A percentile compares a stretch with the other conserved stretches of the same genome.
phyloP scores from a whole-genome alignment of 371 early-diverging fungal genomes.

The Zancudomyces culisetae region DNA sequence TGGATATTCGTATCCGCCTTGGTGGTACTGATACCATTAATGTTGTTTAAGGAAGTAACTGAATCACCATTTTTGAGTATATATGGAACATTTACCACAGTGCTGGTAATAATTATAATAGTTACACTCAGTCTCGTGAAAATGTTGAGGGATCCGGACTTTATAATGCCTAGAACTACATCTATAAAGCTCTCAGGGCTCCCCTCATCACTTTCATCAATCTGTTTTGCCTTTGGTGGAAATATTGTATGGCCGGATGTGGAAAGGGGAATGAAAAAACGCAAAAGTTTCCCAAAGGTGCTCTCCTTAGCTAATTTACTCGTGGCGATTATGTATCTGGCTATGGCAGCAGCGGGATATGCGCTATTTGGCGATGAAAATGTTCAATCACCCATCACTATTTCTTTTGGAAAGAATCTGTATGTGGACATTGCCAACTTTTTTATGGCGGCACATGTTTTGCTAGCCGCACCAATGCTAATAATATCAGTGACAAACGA shows the following conservation, averaged over 20 bases:
- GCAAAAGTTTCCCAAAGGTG: constrained; percentile 49
- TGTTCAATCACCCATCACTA: constrained; percentile 49
- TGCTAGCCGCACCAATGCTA: constrained; percentile 58
- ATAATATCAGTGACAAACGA: constrained; percentile 60
- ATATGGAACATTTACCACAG: constrained; percentile 27
- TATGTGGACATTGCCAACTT: constrained; percentile 36
- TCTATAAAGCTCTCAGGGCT: constrained; percentile 10
- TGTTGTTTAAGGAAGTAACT: constrained; percentile 17
- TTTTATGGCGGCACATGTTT: constrained; percentile 1
- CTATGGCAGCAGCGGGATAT: constrained; percentile 60
- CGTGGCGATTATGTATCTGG: constrained; percentile 50
- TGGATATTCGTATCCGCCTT: constrained; percentile 12
- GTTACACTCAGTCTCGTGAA: constrained; percentile 17
- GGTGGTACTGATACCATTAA: constrained; percentile 16
- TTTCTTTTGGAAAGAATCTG: constrained; percentile 43
- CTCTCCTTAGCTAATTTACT: constrained; percentile 42
- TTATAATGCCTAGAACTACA: constrained; percentile 11
- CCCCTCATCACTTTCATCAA: constrained; percentile 24
- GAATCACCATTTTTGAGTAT: constrained; percentile 20
- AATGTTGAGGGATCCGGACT: constrained; percentile 1
- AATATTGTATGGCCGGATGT: constrained; percentile 72
- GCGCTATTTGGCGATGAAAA: constrained; percentile 52
- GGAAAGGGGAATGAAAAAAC: constrained; percentile 61
- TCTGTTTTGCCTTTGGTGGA: constrained; percentile 63
- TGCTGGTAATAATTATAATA: constrained; percentile 20